Percentiles rank a stretch among this genome's conserved stretches.
Conservation (phyloP, 768 basidiomycete species). For the Leccinum longicurvipes region DNA sequence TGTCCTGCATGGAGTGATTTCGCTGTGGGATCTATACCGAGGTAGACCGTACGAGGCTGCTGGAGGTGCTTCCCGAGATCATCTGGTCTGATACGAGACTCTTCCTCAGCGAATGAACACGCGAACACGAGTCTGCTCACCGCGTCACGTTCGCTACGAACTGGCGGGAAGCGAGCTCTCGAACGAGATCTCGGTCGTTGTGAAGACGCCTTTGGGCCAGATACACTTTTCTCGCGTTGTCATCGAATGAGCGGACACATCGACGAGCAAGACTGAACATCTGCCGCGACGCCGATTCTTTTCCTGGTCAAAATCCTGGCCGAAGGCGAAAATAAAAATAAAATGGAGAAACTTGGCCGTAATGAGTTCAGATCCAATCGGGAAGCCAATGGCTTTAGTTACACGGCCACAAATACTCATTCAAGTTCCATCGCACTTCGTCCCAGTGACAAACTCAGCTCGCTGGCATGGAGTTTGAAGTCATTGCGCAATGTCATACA, state of each 20-base stretch:
- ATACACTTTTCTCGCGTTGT: not conserved
- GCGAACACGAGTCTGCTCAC: slow-evolving; percentile 19
- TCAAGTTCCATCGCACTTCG: not conserved
- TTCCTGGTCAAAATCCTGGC: not conserved
- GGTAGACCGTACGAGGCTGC: slow-evolving; percentile 60
- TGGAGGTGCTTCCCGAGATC: slow-evolving; percentile 38
- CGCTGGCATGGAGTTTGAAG: slow-evolving; percentile 71
- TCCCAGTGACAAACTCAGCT: not conserved
- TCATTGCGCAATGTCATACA: slow-evolving; percentile 76
- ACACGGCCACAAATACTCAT: slow-evolving; percentile 14
- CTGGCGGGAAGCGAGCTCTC: slow-evolving; percentile 32
- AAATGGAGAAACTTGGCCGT: not conserved
- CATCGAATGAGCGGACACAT: slow-evolving; percentile 9
- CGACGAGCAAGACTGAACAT: slow-evolving; percentile 25
- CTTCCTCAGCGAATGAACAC: slow-evolving; percentile 1
- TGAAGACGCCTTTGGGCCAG: slow-evolving; percentile 15
- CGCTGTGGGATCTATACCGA: slow-evolving; percentile 93
- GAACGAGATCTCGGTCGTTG: slow-evolving; percentile 24
- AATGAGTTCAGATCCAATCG: not conserved
- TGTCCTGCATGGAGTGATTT: slow-evolving; percentile 90
- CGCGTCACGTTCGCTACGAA: slow-evolving; percentile 37
- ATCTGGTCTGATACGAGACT: slow-evolving; percentile 35
- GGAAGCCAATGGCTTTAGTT: not conserved
- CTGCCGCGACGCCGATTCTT: not conserved
- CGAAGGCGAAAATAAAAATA: not conserved